Evolutionary conservation across 139 green algal genomes (phyloP), one percentile per base, ranked within the genome.

Genomic region (Coelastrella sp.): DNA sequence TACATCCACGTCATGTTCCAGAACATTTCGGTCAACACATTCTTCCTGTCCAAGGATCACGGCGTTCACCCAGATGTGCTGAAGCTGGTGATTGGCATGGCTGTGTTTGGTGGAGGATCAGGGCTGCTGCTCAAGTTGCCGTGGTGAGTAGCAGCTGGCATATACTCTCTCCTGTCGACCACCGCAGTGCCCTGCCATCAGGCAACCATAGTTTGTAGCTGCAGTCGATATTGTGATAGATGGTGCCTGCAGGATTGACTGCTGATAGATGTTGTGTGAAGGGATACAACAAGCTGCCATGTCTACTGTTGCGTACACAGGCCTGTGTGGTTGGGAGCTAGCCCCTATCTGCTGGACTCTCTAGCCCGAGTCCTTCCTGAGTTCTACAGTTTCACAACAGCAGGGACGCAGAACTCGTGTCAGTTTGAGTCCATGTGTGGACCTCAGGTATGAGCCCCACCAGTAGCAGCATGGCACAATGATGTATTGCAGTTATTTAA

Each of bases 341-440:
- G 60, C 19, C 63, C 65, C 6, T 11, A 35, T 6, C 61, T 87
- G 63, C 82, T 87, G 63, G 82, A 87, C 65, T 19, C 27, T 17
- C 15, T 87, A 17, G 14, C 65, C 12, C 61, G 63, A 27, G 7
- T 65, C 14, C 82, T 87, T 65, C 82, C 82, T 78, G 82, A 87
- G 9, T 19, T 87, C 25, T n/a, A 78, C 63, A 79, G 63, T 25
- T 22, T 79, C 27, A 87, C 63, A 24, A 87, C 59, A 63, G 82
- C 82, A 78, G 82, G 82, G 8, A 79, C 27, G 5, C 63, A 27
- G 6, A 65, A 61, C 24, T 19, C 82, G 7, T 87, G 82, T 63
- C 22, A 59, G 63, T 87, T 65, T 87, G 82, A 87, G 27, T 58
- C 15, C 15, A 87, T 87, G 82, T 87, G 82, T 35, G 81, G 25